Conservation (phyloP, 345 rosid genomes). For the Lumnitzera littorea region DNA sequence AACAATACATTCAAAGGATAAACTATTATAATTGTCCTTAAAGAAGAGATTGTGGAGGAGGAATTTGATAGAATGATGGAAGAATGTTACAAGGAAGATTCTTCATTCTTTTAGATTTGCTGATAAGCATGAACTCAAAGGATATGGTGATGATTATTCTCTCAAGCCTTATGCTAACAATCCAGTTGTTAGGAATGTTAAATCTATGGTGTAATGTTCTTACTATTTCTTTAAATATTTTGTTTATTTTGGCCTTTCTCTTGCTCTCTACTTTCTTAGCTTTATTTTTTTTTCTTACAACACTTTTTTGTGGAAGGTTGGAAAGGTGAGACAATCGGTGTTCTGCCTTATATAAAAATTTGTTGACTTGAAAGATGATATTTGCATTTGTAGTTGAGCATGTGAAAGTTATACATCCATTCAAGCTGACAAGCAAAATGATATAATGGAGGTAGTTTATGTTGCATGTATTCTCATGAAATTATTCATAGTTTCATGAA, state of each 20-base stretch:
- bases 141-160: constrained; percentile 44
- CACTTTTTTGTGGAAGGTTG: constrained; percentile 45
- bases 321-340: constrained; percentile 64
- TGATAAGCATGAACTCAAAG: constrained; percentile 51
- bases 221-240: neutral
- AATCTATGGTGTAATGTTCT: constrained; percentile 56
- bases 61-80: constrained; percentile 84
- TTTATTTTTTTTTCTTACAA: neutral
- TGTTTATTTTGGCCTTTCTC: neutral
- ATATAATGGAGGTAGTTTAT: constrained; percentile 59
- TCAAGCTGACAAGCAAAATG: constrained; percentile 68
- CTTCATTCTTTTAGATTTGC: constrained; percentile 33
- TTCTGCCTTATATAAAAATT: constrained; percentile 94
- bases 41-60: constrained; percentile 77
- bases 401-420: constrained; percentile 61
- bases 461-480: neutral
- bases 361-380: constrained; percentile 61
- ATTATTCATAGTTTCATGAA: too few relatives aligned
- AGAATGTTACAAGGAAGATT: constrained; percentile 54
- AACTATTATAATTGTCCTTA: constrained; percentile 46
- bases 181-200: constrained; percentile 82
- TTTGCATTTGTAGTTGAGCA: constrained; percentile 75
- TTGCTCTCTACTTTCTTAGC: neutral
- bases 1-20: constrained; percentile 29
- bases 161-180: constrained; percentile 39